phyloP scores from a whole-genome alignment of 768 basidiomycete species.

The Gymnopilus dilepis region DNA sequence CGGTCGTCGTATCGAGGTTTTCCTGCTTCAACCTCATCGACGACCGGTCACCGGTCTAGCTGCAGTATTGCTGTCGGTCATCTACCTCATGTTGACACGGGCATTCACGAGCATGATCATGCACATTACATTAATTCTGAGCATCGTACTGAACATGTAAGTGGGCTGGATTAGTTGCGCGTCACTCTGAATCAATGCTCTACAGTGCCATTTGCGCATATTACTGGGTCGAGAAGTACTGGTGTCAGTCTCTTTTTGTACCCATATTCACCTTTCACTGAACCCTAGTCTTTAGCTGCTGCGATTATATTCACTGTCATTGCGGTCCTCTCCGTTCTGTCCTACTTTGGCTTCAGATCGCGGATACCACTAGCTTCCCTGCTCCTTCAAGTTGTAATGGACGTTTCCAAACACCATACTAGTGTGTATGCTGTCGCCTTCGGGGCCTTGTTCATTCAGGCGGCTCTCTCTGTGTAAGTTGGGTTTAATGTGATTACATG shows the following conservation, averaged over 20 bases:
- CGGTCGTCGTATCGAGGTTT: no score
- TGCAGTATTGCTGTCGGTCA: slow-evolving; percentile 63
- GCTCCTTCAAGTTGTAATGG: slow-evolving; percentile 83
- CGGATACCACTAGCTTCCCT: slow-evolving; percentile 83
- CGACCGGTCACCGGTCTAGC: no score
- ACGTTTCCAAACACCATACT: slow-evolving; percentile 82
- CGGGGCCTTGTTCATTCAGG: slow-evolving; percentile 70
- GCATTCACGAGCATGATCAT: slow-evolving; percentile 77
- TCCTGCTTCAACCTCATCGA: no score
- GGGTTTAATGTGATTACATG: not conserved
- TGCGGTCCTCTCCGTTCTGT: slow-evolving; percentile 72
- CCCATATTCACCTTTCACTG: not conserved
- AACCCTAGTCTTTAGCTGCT: slow-evolving; percentile 54
- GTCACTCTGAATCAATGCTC: not conserved
- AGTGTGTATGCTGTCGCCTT: slow-evolving; percentile 83
- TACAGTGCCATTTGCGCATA: slow-evolving; percentile 73
- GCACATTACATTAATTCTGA: slow-evolving; percentile 74
- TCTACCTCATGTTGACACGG: slow-evolving; percentile 74
- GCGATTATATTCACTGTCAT: slow-evolving; percentile 87
- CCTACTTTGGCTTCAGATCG: slow-evolving; percentile 72
- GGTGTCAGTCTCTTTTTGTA: slow-evolving; percentile 49
- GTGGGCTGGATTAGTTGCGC: slow-evolving; percentile 27
- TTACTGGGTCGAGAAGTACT: slow-evolving; percentile 75
- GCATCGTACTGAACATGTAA: slow-evolving; percentile 68
- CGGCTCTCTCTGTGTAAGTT: slow-evolving; percentile 69